Evolutionary conservation across 306 rosid genomes (phyloP).

Genomic region (Adenanthera pavonina): DNA sequence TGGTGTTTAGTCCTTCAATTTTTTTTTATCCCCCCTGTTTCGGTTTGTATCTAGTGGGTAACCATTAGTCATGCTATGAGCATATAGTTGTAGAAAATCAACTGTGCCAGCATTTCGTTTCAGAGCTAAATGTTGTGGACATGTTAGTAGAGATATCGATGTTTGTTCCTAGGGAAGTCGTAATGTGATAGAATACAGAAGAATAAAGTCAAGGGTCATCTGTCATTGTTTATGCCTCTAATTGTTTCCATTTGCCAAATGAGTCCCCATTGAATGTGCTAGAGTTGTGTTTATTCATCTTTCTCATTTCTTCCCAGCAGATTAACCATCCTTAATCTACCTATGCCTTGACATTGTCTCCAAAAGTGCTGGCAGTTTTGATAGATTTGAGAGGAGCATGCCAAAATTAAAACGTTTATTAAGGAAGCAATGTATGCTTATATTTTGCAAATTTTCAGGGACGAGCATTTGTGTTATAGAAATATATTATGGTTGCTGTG

Average conservation of each 20-base stretch:
- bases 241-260: conserved; percentile 14
- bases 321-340: neutral
- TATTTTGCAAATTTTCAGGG: conserved; percentile 4
- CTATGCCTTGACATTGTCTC: conserved; percentile 20
- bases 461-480: neutral
- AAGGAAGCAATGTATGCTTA: conserved; percentile 14
- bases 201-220: conserved; percentile 15
- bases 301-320: neutral
- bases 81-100: neutral
- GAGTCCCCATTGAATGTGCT: conserved; percentile 11
- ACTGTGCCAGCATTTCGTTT: conserved; percentile 20
- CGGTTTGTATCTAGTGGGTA: conserved; percentile 20
- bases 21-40: conserved; percentile 35
- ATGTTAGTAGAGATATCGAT: neutral
- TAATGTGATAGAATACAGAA: conserved; percentile 5
- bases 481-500: conserved; percentile 17
- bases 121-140: conserved; percentile 10
- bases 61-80: neutral
- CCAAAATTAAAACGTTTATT: conserved; percentile 30
- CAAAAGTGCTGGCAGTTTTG: conserved; percentile 21
- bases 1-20: conserved; percentile 2
- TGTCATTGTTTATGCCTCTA: conserved; percentile 22
- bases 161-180: conserved; percentile 21
- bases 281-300: conserved; percentile 13
- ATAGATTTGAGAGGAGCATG: neutral